These are phyloP conservation scores for Pseudogymnoascus sp. DNA, from an alignment of 2,329 filamentous ascomycete species.

Conservation along the genomic window DNA sequence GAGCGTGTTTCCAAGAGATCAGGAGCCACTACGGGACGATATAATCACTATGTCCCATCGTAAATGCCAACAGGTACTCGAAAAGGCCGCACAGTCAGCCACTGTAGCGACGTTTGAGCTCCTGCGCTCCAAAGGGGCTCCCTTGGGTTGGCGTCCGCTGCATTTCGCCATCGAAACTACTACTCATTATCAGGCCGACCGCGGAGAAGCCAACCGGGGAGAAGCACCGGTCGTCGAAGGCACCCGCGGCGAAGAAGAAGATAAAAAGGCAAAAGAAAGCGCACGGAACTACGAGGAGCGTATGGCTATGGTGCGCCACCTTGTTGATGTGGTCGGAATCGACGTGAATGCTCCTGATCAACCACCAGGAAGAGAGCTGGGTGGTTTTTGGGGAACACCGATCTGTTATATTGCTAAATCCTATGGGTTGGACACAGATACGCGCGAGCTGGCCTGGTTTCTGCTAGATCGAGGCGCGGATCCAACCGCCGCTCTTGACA, in stretches of 20 bases:
- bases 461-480: constrained; percentile 14
- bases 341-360: constrained; percentile 10
- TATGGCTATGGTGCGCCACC: constrained; percentile 14
- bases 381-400: constrained; percentile 4
- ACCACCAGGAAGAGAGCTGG: not conserved
- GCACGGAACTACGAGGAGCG: constrained; percentile 11
- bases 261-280: not conserved
- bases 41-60: not conserved
- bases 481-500: not conserved
- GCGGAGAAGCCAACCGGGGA: not conserved
- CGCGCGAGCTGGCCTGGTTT: constrained; percentile 10
- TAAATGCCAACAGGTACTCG: constrained; percentile 6
- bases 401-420: constrained; percentile 10
- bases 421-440: not conserved
- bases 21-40: not conserved
- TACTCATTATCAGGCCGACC: not conserved
- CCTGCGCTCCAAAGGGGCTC: constrained; percentile 14
- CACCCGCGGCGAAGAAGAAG: not conserved
- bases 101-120: constrained; percentile 14
- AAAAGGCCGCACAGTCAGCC: not conserved
- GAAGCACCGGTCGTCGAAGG: no score
- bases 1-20: not conserved
- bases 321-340: constrained; percentile 12
- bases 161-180: not conserved
- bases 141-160: constrained; percentile 12